Evolutionary conservation across 2,329 filamentous ascomycete species (phyloP), one percentile per base, ranked within the genome.

Genomic region (Capronia americana): DNA sequence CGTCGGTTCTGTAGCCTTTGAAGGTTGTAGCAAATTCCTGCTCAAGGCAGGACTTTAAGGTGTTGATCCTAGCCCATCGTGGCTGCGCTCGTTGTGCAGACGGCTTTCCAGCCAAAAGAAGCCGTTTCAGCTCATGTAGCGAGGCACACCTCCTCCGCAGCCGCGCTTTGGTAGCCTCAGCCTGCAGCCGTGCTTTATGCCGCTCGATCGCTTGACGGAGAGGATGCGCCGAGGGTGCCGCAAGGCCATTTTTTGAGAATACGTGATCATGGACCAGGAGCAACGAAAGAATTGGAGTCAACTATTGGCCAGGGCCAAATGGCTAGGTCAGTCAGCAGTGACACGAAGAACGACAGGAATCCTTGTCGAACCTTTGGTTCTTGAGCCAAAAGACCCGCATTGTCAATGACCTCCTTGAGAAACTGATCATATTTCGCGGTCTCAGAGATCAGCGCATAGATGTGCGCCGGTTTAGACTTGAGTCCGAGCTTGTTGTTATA

Each of bases 11-110:
- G 72, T 89, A 94, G 0, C 81, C 82, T 0, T 84, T 78, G 77
- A 98, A 97, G 0, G 91, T 94, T 0, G 86, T 88, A 17, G 83
- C 80, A n/a, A 97, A 80, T 78, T 96, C 90, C 3, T 88, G 84
- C 20, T 89, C 84, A 4, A 96, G 76, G 0, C 85, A 89, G 11
- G 88, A 89, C 72, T 88, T 89, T 12, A 97, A 79, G 0, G 89
- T 88, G 75, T 98, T 99, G 69, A 98, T 84, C 1, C 95, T 88
- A 48, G 97, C 87, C 95, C 95, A 99, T 61, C 95, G 88, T n/a
- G 93, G 93, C 75, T 94, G 91, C 48, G 81, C 80, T 57, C 73
- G 61, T 7, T 28, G 79, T 48, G 56, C 11, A 1, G 62, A 57
- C 4, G 84, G 80, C 67, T 79, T 75, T 71, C 79, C 74, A 12